Conservation (phyloP, 495 filamentous ascomycete genomes). For the Penicilliopsis zonata region DNA sequence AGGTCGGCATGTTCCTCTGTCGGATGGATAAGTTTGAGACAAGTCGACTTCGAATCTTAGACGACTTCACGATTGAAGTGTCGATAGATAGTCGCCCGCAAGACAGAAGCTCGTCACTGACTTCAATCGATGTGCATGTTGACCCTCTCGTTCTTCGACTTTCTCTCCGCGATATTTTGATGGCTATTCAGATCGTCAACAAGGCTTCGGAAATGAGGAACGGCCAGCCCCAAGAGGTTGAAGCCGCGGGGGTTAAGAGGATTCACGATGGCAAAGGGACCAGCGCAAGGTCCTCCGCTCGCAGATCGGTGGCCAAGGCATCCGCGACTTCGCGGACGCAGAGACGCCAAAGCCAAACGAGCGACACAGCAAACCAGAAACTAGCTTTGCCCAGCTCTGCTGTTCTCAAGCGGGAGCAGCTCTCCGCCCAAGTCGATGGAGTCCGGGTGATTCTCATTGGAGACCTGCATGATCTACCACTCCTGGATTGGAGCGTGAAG, state of each 20-base stretch:
- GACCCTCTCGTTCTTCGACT: constrained; percentile 88
- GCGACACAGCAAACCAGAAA: constrained; percentile 11
- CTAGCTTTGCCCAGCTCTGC: constrained; percentile 30
- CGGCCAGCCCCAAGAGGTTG: constrained; percentile 27
- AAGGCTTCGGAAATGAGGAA: constrained; percentile 81
- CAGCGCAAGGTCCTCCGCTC: constrained; percentile 33
- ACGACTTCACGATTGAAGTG: constrained; percentile 86
- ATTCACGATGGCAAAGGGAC: constrained; percentile 51
- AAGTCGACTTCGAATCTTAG: constrained; percentile 75
- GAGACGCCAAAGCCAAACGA: constrained; percentile 23
- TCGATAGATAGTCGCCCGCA: constrained; percentile 70
- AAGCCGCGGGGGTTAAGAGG: constrained; percentile 46
- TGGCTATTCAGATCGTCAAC: constrained; percentile 85
- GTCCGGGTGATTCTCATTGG: constrained; percentile 88
- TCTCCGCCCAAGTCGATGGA: constrained; percentile 76
- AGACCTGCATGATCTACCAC: constrained; percentile 85
- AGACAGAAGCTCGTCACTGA: constrained; percentile 53
- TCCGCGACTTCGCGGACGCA: constrained; percentile 42
- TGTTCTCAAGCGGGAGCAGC: constrained; percentile 65
- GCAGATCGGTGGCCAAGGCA: constrained; percentile 52
- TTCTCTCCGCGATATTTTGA: constrained; percentile 85
- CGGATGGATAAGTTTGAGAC: constrained; percentile 95
- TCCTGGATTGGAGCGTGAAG: constrained; percentile 90
- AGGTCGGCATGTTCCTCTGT: constrained; percentile 96
- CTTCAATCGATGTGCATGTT: constrained; percentile 73